A percentile compares a stretch with the other conserved stretches of the same genome.
These are phyloP conservation scores for Calycina herbarum DNA, from an alignment of 2,329 filamentous ascomycete species.

Conservation along the genomic window DNA sequence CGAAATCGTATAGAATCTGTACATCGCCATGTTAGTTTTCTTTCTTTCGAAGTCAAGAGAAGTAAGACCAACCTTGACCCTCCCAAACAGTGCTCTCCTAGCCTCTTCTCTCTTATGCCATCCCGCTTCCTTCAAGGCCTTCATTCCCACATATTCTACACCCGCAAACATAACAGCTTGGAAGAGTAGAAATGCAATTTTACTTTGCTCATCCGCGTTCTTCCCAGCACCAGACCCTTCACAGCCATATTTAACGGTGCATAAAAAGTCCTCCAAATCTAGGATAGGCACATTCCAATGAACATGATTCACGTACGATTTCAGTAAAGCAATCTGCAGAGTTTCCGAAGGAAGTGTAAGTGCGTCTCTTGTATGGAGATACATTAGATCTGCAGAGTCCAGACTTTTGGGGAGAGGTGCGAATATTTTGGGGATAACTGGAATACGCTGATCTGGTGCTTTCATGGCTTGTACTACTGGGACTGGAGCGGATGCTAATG, in stretches of 20 bases:
- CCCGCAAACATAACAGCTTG: slow-evolving; percentile 31
- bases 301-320: slow-evolving; percentile 27
- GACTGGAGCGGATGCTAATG: slow-evolving; percentile 16
- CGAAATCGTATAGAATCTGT: slow-evolving; percentile 28
- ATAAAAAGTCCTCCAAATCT: slow-evolving; percentile 27
- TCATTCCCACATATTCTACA: slow-evolving; percentile 18
- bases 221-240: neutral
- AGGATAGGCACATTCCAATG: slow-evolving; percentile 26
- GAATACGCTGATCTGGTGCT: slow-evolving; percentile 3
- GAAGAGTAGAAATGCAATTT: slow-evolving; percentile 28
- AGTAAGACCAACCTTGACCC: slow-evolving; percentile 20
- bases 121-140: slow-evolving; percentile 22
- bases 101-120: slow-evolving; percentile 21
- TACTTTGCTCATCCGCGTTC: neutral
- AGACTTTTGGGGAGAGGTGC: slow-evolving; percentile 19
- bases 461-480: neutral
- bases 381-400: slow-evolving; percentile 16
- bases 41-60: neutral
- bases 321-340: slow-evolving; percentile 24
- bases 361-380: slow-evolving; percentile 22
- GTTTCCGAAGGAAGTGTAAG: slow-evolving; percentile 23
- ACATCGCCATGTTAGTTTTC: neutral
- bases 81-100: slow-evolving; percentile 23
- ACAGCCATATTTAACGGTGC: slow-evolving; percentile 16
- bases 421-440: slow-evolving; percentile 16